Base-by-base conservation (phyloP, 192 early-diverging fungal genomes). In the Entomortierella beljakovae region DNA sequence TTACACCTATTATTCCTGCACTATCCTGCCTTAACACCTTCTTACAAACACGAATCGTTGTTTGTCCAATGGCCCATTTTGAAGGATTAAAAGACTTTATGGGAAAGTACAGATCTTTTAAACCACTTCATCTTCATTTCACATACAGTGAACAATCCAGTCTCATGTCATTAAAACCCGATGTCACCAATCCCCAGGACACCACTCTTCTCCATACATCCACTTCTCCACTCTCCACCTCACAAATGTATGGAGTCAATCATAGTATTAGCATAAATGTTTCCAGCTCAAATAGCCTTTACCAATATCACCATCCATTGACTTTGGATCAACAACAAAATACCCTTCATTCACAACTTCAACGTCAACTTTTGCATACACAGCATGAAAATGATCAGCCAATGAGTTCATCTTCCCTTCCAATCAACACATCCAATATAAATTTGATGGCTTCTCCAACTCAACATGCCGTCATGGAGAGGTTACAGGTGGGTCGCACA, bases 181-280 rank as follows among this genome's bases (percentile, higher is more conserved):
- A 68, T 52, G 51, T 69, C 15, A 38, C 74, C 1, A 66, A 60
- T 0, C 74, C 74, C 50, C 52, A 29, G 23, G 74, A 77, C 26
- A 20, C 49, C 8, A 23, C 60, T 2, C 58, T 77, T 22, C 31
- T 55, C 1, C 74, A 77, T 38, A 65, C 74, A 5, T 64, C 64
- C 50, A 52, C 74, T 16, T 68, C 65, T 13, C 74, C 74, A 3
- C 55, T 77, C 10, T 35, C 61, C n/a, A 42, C 51, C 0, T 77
- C 74, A 6, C 34, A 77, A 53, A 49, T 65, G 28, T 68, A 50
- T 26, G 61, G 61, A 9, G 56, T 77, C 25, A 77, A 69, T 43
- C 74, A 77, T 54, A 77, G 74, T n/a, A 77, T 77, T 31, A 77
- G 74, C 33, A 77, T 77, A 59, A 68, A 64, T 61, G 35, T 68